Evolutionary conservation across 2,329 filamentous ascomycete species (phyloP).

Genomic region (Penicillium hordei): DNA sequence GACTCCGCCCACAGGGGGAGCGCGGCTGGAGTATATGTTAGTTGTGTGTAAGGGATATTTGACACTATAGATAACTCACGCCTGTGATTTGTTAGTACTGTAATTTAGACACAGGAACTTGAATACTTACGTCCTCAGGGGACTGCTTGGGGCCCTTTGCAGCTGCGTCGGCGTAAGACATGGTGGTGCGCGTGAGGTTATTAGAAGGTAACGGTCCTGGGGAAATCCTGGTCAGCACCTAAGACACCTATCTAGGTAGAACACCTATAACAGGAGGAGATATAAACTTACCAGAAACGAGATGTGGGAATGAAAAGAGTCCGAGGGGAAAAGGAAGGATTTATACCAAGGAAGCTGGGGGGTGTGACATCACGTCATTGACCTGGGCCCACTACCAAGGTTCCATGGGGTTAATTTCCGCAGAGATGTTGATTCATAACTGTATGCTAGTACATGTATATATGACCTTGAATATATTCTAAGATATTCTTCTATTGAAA

Average conservation of each 20-base stretch:
- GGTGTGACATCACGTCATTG: constrained; percentile 38
- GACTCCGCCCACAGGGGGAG: constrained; percentile 41
- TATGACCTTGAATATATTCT: not conserved
- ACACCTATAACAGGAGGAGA: not conserved
- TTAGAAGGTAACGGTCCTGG: not conserved
- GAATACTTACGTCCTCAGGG: constrained; percentile 47
- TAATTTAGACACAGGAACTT: not conserved
- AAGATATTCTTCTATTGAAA: not conserved
- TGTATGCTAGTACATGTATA: not conserved
- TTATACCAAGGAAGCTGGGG: constrained; percentile 26
- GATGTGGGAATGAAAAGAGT: constrained; percentile 1
- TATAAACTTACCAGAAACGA: constrained; percentile 6
- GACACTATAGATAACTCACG: constrained; percentile 33
- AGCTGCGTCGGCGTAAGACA: constrained; percentile 53
- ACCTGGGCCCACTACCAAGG: constrained; percentile 19
- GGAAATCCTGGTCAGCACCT: not conserved
- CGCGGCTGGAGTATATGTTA: constrained; percentile 37
- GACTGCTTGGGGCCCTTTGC: constrained; percentile 49
- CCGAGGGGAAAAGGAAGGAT: constrained; percentile 16
- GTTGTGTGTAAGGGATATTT: not conserved
- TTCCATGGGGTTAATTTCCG: constrained; percentile 2
- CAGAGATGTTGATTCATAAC: not conserved
- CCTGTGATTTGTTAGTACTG: constrained; percentile 29
- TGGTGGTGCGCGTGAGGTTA: constrained; percentile 24
- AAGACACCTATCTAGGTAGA: not conserved